Base-by-base conservation (phyloP, 2,329 filamentous ascomycete genomes). In the Cladosporium sp. region DNA sequence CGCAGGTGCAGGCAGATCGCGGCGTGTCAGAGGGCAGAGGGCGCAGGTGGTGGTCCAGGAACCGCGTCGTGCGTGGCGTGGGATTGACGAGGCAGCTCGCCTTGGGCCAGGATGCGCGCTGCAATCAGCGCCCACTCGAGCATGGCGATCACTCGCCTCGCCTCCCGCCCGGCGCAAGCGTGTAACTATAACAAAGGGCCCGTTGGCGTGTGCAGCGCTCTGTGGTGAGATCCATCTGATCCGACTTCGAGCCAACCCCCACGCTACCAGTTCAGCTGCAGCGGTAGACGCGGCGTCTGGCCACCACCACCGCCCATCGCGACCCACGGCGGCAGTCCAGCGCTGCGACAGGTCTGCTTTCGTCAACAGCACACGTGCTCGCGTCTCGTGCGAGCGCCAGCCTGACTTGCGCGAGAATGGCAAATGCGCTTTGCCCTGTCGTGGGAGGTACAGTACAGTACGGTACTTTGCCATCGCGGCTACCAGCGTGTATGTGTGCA, bases 321-420 rank as follows among this genome's bases (percentile, higher is more conserved):
- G 24, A 35, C 45, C 25, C 45, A 32, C 28, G n/a, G 36, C 44
- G n/a, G 25, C 45, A 35, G 42, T 15, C 42, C 24, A 17, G n/a
- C n/a, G n/a, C n/a, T 25, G 22, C 40, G 25, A 36, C 32, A 24
- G 13, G 32, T 20, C 37, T 34, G 24, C 40, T 25, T 55, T 47
- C 39, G 40, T 55, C 52, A 45, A 55, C 25, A 25, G 52, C 39
- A 25, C 52, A 40, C 52, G 52, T 55, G 52, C 52, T 47, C 39
- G 20, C 28, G 28, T 32, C 28, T 10, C 28, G 28, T 32, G 24
- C 4, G n/a, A 28, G 15, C 47, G 47, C 15, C 20, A n/a, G 19
- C 12, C 42, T 45, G 42, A 45, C 42, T 7, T 22, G 28, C 28
- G 28, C 28, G 28, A 32, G 28, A 32, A 32, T 32, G 28, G 28